A percentile compares a stretch with the other conserved stretches of the same genome.
phyloP scores from a whole-genome alignment of 805 yeast species.

The Wickerhamomyces bovis region DNA sequence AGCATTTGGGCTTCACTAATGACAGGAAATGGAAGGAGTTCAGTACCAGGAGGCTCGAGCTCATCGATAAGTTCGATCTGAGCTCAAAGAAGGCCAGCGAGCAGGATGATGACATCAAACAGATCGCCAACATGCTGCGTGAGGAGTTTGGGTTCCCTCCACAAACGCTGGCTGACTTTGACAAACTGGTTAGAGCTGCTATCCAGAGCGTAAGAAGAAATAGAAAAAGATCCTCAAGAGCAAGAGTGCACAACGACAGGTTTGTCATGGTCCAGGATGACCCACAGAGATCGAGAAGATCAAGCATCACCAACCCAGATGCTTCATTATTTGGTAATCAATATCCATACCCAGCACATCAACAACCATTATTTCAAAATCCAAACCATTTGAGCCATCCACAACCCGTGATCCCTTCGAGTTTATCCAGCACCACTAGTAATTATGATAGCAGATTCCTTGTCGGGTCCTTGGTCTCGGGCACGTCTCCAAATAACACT shows the following conservation, averaged over 20 bases:
- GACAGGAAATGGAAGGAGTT: constrained; percentile 84
- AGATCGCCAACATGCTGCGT: constrained; percentile 72
- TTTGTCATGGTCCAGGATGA: constrained; percentile 17
- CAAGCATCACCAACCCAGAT: not conserved
- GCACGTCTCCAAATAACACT: not conserved
- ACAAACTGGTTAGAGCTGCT: constrained; percentile 86
- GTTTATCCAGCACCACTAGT: not conserved
- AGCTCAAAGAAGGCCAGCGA: constrained; percentile 79
- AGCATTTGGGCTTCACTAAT: constrained; percentile 66
- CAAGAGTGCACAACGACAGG: constrained; percentile 17
- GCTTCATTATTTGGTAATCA: not conserved
- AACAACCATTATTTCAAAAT: not conserved
- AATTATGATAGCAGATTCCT: not conserved
- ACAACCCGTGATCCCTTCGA: not conserved
- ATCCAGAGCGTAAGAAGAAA: constrained; percentile 90
- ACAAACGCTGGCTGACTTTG: constrained; percentile 64
- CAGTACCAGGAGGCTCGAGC: constrained; percentile 82
- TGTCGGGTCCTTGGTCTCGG: not conserved
- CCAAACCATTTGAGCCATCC: not conserved
- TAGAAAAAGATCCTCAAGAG: constrained; percentile 52
- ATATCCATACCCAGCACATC: not conserved
- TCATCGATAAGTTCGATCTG: constrained; percentile 67
- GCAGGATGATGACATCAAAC: constrained; percentile 76
- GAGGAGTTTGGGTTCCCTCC: constrained; percentile 69
- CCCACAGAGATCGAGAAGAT: not conserved